Base-by-base conservation (phyloP, 345 rosid genomes). In the Salix dunnii region DNA sequence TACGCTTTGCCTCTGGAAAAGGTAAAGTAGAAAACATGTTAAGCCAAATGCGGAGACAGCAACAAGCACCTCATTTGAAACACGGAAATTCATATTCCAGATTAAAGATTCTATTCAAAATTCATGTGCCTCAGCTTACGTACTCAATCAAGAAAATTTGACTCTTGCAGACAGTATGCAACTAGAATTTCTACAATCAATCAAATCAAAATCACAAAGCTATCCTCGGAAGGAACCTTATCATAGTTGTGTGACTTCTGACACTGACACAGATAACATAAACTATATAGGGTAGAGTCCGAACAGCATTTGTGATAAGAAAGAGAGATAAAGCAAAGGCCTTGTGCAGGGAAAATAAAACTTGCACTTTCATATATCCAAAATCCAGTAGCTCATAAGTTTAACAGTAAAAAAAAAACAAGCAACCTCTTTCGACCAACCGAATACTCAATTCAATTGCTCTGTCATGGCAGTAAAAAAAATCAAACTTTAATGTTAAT, bases 1-100 rank as follows among this genome's bases (percentile, higher is more conserved):
- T 58, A 0, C 97, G 98, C 76, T 93, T 89, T 53, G 79, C 70
- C 46, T 89, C 98, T 86, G 89, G 51, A 64, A 82, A 27, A 77
- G 70, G 70, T 36, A 55, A 70, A 62, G 23, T 76, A 46, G 42
- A 74, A 65, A 70, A 35, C 62, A 75, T 31, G 12, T 71, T 5
- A 77, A 69, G 81, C 30, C 61, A 42, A 53, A 28, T 12, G 51
- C 17, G 64, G 71, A 68, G 28, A 48, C 62, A 12, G 27, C 66
- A 61, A 79, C 14, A 49, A 84, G 28, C 2, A 68, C 48, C 63
- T 7, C 63, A 38, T 11, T 53, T 3, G 28, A 70, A 21, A 55
- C 6, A 46, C 31, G 40, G 21, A 6, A 16, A 20, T 21, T 5
- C 11, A 48, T 13, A 58, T 35, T 25, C 63, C 14, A 62, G 28